Percentiles rank a stretch among this genome's conserved stretches.
Evolutionary conservation across 345 rosid genomes (phyloP).

Genomic region (Firmiana major): DNA sequence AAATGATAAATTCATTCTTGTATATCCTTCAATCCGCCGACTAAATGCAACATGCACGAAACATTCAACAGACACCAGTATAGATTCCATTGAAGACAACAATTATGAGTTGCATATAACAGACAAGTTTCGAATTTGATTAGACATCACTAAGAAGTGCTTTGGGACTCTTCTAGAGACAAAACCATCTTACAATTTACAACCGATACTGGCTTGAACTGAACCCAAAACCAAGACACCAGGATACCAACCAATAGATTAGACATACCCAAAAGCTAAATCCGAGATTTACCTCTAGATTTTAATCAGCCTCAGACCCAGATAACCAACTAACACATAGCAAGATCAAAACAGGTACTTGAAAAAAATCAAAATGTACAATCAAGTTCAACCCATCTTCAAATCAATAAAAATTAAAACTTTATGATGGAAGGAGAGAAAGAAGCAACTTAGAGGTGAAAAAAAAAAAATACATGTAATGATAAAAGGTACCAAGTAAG

Average conservation of each 20-base stretch:
- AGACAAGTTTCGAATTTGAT: conserved; percentile 2
- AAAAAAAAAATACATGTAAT: neutral
- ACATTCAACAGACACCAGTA: neutral
- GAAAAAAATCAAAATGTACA: conserved; percentile 9
- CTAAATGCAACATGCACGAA: neutral
- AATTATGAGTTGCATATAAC: neutral
- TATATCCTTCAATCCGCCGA: neutral
- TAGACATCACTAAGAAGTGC: conserved; percentile 1
- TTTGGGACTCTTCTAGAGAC: neutral
- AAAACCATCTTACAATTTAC: neutral
- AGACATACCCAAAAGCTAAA: conserved; percentile 13
- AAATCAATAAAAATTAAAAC: neutral
- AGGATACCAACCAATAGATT: neutral
- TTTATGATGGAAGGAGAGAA: neutral
- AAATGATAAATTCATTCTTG: neutral
- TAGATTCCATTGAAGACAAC: neutral
- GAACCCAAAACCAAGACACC: neutral
- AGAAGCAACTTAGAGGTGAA: neutral
- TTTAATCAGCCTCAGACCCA: neutral
- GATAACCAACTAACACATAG: conserved; percentile 1
- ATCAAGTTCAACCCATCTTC: conserved; percentile 17
- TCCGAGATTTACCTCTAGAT: conserved; percentile 14
- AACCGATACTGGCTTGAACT: neutral
- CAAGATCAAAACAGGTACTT: conserved; percentile 1
- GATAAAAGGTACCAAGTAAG: neutral